These are phyloP conservation scores for Kodamaea hsintzibuensis DNA, from an alignment of 805 yeast genomes.

Conservation along the genomic window DNA sequence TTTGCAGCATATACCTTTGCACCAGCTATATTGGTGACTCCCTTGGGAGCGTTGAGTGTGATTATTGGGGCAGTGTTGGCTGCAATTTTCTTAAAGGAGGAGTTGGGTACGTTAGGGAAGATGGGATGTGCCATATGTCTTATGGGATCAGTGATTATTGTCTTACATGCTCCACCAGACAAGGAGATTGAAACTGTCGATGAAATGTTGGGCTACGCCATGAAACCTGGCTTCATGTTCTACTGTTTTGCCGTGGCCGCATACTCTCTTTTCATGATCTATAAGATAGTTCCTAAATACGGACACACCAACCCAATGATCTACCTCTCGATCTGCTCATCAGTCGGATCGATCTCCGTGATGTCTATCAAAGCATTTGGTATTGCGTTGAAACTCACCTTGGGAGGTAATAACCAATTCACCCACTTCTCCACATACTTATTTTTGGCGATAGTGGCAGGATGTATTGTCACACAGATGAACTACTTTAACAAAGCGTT, in stretches of 20 bases:
- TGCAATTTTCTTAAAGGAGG: constrained; percentile 79
- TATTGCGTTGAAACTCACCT: constrained; percentile 81
- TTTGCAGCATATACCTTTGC: constrained; percentile 96
- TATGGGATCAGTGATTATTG: constrained; percentile 84
- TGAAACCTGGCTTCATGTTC: constrained; percentile 71
- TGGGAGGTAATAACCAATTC: constrained; percentile 85
- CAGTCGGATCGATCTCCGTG: constrained; percentile 88
- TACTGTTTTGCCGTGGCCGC: constrained; percentile 63
- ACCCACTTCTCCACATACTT: constrained; percentile 81
- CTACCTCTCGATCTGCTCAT: constrained; percentile 84
- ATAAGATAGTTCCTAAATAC: constrained; percentile 76
- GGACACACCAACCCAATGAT: constrained; percentile 85
- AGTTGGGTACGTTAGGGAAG: constrained; percentile 82
- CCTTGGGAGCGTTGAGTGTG: constrained; percentile 86
- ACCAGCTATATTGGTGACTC: constrained; percentile 89
- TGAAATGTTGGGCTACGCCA: constrained; percentile 79
- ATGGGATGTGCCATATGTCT: constrained; percentile 92
- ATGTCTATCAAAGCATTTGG: constrained; percentile 95
- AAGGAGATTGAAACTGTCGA: constrained; percentile 86
- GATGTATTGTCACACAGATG: constrained; percentile 89
- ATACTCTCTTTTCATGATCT: constrained; percentile 77
- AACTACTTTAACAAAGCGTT: constrained; percentile 90
- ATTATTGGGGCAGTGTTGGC: constrained; percentile 92
- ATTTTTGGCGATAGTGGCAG: constrained; percentile 72
- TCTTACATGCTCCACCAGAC: constrained; percentile 93